Evolutionary conservation across 176 grass and related monocot genomes (phyloP).

Genomic region (Zea luxurians): DNA sequence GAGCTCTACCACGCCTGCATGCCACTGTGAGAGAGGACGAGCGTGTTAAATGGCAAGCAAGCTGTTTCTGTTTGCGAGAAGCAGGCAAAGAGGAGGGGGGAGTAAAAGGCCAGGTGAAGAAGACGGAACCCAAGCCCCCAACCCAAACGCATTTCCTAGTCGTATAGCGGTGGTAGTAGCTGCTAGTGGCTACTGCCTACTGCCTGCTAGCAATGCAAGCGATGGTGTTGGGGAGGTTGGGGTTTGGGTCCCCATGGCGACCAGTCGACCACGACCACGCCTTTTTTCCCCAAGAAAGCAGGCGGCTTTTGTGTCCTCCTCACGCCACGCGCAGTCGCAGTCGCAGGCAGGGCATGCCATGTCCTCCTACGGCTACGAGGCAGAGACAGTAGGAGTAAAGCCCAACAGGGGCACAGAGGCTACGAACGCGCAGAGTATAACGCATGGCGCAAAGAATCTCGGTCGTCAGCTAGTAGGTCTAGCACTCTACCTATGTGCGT

Average conservation of each 20-base stretch:
- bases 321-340: conserved; percentile 30
- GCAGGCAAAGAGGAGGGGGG: not conserved
- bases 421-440: not conserved
- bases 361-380: conserved; percentile 17
- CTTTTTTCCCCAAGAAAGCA: conserved; percentile 65
- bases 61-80: not conserved
- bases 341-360: not conserved
- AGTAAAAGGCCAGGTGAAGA: conserved; percentile 30
- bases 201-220: not conserved
- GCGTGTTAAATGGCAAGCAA: not conserved
- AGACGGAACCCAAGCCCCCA: conserved; percentile 8
- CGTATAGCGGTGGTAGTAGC: no score
- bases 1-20: conserved; percentile 10
- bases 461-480: not conserved
- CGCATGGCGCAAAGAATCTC: conserved; percentile 35
- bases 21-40: conserved; percentile 31
- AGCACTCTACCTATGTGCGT: not conserved
- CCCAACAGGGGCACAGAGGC: not conserved
- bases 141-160: conserved; percentile 17
- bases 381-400: conserved; percentile 18
- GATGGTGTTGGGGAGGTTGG: not conserved
- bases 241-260: conserved; percentile 33
- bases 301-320: conserved; percentile 48
- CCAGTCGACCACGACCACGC: not conserved
- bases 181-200: not conserved